Base-by-base conservation (phyloP, 805 yeast species). In the Cyberlindnera misumaiensis region DNA sequence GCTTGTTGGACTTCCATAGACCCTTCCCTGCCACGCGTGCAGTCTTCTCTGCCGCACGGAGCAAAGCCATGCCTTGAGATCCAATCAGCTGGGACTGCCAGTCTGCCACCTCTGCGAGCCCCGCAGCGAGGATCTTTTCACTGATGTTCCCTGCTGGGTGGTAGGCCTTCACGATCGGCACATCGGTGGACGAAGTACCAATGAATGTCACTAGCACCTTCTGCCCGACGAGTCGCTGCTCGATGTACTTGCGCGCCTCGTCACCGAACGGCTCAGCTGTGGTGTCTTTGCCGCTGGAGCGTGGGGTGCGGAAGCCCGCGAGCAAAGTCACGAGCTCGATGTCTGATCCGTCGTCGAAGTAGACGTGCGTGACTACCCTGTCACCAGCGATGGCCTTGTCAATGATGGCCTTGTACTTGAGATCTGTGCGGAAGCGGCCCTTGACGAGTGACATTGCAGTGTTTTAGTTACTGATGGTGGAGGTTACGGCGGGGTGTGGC, bases 351-450 rank as follows among this genome's bases (percentile, higher is more conserved):
- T 66, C 60, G 41, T 64, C 65, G 24, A 75, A 61, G 34, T 74
- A 51, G 39, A 77, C 46, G 30, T 94, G 72, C 11, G 75, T 72
- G 28, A 80, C 63, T n/a, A 85, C 59, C 34, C 95, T 65, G 60
- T 86, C 95, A 35, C 95, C 96, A 45, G 80, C 65, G 42, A 84
- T 68, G 25, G 81, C 93, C 51, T 73, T 77, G 60, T 86, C 95
- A 18, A 86, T 80, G 40, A 86, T 71, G 25, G 84, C 69, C 13
- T 46, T 50, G 44, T 56, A 53, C 34, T 54, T 51, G 28, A 50
- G 20, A 26, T 52, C 53, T 29, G 46, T 54, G 30, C 51, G 52
- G 48, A 47, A 54, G 44, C 53, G 44, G 3, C 53, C 56, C 27
- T 45, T 52, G 40, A 54, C 42, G 17, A 54, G 39, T 12, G 17